Evolutionary conservation across 2,329 filamentous ascomycete species (phyloP).

Genomic region (Zasmidium cellare): DNA sequence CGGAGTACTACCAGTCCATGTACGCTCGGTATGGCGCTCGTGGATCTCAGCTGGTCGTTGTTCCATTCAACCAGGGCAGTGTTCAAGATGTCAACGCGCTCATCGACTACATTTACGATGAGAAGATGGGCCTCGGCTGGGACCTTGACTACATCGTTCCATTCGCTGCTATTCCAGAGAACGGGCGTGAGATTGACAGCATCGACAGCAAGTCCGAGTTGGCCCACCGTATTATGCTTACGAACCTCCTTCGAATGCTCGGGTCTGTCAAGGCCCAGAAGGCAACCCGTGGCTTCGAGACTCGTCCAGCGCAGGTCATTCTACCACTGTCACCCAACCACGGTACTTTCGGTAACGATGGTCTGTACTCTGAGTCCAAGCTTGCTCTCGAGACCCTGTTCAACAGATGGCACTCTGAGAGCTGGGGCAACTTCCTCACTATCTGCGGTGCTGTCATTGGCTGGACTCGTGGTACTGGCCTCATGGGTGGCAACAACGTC

Average conservation of each 20-base stretch:
- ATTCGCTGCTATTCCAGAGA: conserved; percentile 96
- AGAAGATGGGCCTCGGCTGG: conserved; percentile 96
- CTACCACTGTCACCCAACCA: conserved; percentile 96
- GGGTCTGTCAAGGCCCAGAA: conserved; percentile 92
- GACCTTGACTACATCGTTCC: conserved; percentile 95
- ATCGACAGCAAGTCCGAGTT: conserved; percentile 98
- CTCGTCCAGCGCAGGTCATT: conserved; percentile 93
- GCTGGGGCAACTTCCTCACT: conserved; percentile 95
- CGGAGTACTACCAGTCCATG: conserved; percentile 99
- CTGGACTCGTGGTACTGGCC: conserved; percentile 96
- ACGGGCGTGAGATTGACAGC: conserved; percentile 92
- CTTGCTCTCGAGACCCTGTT: conserved; percentile 95
- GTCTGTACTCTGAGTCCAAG: conserved; percentile 97
- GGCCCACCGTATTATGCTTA: conserved; percentile 98
- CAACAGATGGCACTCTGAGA: conserved; percentile 97
- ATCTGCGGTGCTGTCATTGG: conserved; percentile 98
- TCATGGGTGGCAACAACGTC: conserved; percentile 98
- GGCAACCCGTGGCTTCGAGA: conserved; percentile 82
- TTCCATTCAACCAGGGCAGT: conserved; percentile 98
- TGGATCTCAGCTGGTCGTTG: conserved; percentile 94
- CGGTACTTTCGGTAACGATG: conserved; percentile 96
- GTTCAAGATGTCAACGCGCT: conserved; percentile 96
- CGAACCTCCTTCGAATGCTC: conserved; percentile 88
- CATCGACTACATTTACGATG: conserved; percentile 92
- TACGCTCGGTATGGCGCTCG: conserved; percentile 91